Evolutionary conservation across 441 rosid species (phyloP), one percentile per base, ranked within the genome.

Genomic region (Macaranga tanarius): DNA sequence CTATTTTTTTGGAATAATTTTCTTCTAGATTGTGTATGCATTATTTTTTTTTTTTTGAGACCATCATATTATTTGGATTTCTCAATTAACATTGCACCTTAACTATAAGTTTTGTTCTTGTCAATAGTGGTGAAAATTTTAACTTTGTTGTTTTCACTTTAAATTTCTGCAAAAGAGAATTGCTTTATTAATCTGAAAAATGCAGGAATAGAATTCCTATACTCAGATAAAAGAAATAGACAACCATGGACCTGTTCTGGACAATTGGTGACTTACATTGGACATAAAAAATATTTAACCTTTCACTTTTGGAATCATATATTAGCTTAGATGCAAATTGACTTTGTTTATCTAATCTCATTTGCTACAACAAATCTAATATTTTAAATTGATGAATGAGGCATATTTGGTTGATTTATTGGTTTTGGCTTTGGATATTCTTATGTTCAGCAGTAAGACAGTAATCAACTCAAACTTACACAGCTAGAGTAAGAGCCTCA

Each of bases 121-220:
- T 55, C 31, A 34, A 60, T 28, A 73, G 48, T 22, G 66, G 69
- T 50, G 64, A 52, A 45, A 19, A 34, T 38, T 63, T 52, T 42
- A 34, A 62, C 62, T 40, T 60, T 60, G 69, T 58, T 69, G n/a
- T n/a, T n/a, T n/a, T n/a, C n/a, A n/a, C n/a, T 44, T 48, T 25
- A 22, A 2, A 38, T 65, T 22, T 69, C 31, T 70, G 56, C 42
- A n/a, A 38, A 70, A 42, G 50, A 65, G 6, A 74, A 70, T n/a
- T 69, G 26, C 66, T 64, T 70, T 23, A 48, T 60, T 48, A 66
- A 67, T 71, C 64, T 60, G 77, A 57, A 65, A 3, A 63, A 65
- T 82, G 86, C 90, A 92, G 95, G 84, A 76, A 74, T 51, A 69
- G 51, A 50, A 69, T 26, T 9, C 62, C 28, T 48, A 38, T 44